These are phyloP conservation scores for Colletotrichum sp. DNA, from an alignment of 2,329 filamentous ascomycete genomes.

Conservation along the genomic window DNA sequence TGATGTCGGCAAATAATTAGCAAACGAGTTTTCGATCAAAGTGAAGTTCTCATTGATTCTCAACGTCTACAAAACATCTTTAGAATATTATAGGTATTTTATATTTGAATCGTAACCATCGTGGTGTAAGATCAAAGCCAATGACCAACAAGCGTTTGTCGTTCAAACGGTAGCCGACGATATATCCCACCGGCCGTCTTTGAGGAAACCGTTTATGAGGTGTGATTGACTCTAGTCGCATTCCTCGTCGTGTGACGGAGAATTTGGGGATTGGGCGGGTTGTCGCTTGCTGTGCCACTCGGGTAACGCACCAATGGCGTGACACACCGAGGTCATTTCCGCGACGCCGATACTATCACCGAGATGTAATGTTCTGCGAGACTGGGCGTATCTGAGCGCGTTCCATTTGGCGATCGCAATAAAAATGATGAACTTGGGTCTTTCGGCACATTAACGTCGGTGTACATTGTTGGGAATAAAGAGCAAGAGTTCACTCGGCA, in stretches of 20 bases:
- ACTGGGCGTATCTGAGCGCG: neutral
- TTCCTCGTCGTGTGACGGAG: neutral
- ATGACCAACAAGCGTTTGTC: neutral
- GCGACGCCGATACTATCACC: neutral
- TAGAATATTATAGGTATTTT: neutral
- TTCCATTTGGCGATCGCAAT: neutral
- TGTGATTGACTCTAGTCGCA: neutral
- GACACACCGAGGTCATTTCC: neutral
- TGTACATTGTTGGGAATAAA: rapidly evolving
- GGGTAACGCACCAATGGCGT: neutral
- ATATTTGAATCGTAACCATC: neutral
- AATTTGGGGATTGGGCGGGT: neutral
- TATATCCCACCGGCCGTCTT: neutral
- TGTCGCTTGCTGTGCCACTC: neutral
- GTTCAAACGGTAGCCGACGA: neutral
- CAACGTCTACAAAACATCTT: neutral
- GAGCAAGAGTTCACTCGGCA: neutral
- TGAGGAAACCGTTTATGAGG: neutral
- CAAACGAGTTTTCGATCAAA: neutral
- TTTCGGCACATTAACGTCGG: neutral
- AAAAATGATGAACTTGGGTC: neutral
- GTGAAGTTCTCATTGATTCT: neutral
- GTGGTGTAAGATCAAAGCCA: neutral
- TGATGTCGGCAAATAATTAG: neutral
- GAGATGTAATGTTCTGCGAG: neutral